A percentile compares a stretch with the other conserved stretches of the same genome.
Evolutionary conservation across 192 early-diverging fungal genomes (phyloP).

Genomic region (Coemansia sp.): DNA sequence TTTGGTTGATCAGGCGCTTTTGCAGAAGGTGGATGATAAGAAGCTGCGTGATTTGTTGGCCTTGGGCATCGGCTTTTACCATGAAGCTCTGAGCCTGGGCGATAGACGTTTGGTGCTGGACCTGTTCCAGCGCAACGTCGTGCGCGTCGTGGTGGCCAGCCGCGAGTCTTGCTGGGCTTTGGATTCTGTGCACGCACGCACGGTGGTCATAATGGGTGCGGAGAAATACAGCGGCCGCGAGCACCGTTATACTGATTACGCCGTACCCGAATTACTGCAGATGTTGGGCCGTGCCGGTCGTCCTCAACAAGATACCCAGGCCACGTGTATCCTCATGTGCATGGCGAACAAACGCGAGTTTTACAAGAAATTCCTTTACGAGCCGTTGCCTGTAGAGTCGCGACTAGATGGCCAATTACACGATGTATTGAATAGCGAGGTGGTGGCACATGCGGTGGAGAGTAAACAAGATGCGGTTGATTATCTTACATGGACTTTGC

Average conservation of each 20-base stretch:
- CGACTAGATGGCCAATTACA: constrained; percentile 92
- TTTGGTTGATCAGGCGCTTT: constrained; percentile 15
- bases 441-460: constrained; percentile 91
- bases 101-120: constrained; percentile 74
- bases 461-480: constrained; percentile 99
- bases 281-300: constrained; percentile 96
- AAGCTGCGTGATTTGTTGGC: constrained; percentile 67
- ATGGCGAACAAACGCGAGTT: constrained; percentile 92
- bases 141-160: constrained; percentile 89
- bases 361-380: constrained; percentile 97
- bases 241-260: constrained; percentile 95
- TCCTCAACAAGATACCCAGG: constrained; percentile 63
- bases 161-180: constrained; percentile 93
- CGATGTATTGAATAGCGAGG: constrained; percentile 96
- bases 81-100: constrained; percentile 79
- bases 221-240: constrained; percentile 93
- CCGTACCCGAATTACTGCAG: constrained; percentile 92
- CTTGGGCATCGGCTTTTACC: constrained; percentile 86
- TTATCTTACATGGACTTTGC: constrained; percentile 97
- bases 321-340: constrained; percentile 90
- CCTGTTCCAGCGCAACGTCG: constrained; percentile 72
- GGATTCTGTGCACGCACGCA: constrained; percentile 68
- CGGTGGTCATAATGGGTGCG: constrained; percentile 93
- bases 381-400: constrained; percentile 93
- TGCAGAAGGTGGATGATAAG: constrained; percentile 72